Evolutionary conservation across 306 rosid species (phyloP).

Genomic region (Mimosa bimucronata): DNA sequence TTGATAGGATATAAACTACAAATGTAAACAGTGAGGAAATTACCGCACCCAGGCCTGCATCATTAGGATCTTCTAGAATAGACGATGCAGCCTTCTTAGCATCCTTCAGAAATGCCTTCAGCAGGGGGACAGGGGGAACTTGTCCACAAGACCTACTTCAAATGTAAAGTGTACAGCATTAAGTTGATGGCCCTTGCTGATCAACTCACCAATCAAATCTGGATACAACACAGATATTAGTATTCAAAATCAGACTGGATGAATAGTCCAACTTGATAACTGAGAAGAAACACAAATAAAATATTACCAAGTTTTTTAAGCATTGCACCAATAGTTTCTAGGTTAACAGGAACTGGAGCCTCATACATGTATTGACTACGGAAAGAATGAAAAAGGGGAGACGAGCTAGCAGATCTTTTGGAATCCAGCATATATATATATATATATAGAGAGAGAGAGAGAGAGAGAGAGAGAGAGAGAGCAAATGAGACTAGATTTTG

Average conservation of each 20-base stretch:
- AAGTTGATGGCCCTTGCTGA: conserved; percentile 97
- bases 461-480: no score
- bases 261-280: background rate
- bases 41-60: conserved; percentile 92
- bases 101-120: conserved; percentile 87
- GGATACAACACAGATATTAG: conserved; percentile 22
- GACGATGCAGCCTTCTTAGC: conserved; percentile 93
- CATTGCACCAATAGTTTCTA: conserved; percentile 88
- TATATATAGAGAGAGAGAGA: no score
- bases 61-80: conserved; percentile 85
- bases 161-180: conserved; percentile 96
- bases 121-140: conserved; percentile 88
- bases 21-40: conserved; percentile 24
- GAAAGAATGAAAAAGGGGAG: conserved; percentile 85
- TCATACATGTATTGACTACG: conserved; percentile 91
- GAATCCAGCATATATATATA: conserved; percentile 97
- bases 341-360: conserved; percentile 71
- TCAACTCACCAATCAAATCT: conserved; percentile 95
- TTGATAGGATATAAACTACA: background rate
- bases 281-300: conserved; percentile 20
- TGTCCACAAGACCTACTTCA: conserved; percentile 85
- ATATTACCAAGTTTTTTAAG: conserved; percentile 81
- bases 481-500: conserved; percentile 81
- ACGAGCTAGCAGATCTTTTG: conserved; percentile 64
- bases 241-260: background rate